phyloP scores from a whole-genome alignment of 2,329 filamentous ascomycete species.

The Penicillium sp. region DNA sequence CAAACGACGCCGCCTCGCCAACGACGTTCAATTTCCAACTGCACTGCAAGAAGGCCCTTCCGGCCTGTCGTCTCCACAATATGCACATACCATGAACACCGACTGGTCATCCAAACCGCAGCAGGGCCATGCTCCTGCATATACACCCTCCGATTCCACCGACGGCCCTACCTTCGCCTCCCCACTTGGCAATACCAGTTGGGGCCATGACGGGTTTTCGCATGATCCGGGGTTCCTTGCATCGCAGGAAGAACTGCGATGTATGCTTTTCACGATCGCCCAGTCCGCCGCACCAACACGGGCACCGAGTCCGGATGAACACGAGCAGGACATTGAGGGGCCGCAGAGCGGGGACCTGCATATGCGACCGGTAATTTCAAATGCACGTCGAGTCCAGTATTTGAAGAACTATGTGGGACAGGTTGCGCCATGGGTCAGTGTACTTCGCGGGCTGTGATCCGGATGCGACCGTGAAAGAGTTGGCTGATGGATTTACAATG shows the following conservation, averaged over 20 bases:
- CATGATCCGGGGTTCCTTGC: constrained; percentile 47
- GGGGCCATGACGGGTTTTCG: constrained; percentile 32
- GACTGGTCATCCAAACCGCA: constrained; percentile 8
- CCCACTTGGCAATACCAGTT: constrained; percentile 19
- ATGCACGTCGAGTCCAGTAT: constrained; percentile 39
- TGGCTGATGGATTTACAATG: neutral
- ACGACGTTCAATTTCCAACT: constrained; percentile 2
- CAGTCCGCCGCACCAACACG: constrained; percentile 47
- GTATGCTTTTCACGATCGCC: constrained; percentile 47
- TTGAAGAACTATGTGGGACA: constrained; percentile 55
- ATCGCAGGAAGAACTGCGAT: constrained; percentile 47
- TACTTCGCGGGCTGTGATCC: neutral
- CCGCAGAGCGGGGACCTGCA: neutral
- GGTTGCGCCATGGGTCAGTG: constrained; percentile 53
- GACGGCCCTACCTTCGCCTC: constrained; percentile 17
- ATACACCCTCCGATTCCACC: constrained; percentile 14
- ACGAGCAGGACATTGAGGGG: constrained; percentile 12
- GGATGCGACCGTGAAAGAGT: neutral
- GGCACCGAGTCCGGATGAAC: constrained; percentile 35
- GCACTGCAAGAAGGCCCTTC: neutral
- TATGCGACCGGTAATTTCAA: constrained; percentile 29
- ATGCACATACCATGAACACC: constrained; percentile 2
- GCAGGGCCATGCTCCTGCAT: constrained; percentile 8
- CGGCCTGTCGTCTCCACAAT: constrained; percentile 2
- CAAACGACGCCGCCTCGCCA: constrained; percentile 8